These are phyloP conservation scores for Asterophora lycoperdoides DNA, from an alignment of 768 basidiomycete genomes.

Conservation along the genomic window DNA sequence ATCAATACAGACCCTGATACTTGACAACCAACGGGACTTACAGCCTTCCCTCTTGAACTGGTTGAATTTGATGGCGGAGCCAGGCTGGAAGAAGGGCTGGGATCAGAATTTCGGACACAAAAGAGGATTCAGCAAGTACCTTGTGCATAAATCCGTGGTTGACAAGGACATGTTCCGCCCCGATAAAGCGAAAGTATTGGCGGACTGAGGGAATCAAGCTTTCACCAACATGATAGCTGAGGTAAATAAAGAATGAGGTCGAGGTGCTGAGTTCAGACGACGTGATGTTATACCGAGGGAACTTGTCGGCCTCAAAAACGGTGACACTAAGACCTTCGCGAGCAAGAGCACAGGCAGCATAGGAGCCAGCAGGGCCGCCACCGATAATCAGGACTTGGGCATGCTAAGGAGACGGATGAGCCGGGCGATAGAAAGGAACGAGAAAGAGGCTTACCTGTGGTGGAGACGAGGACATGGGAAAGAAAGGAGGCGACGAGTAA, in stretches of 20 bases:
- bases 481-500: not conserved
- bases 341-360: slow-evolving; percentile 52
- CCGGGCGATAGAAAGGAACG: not conserved
- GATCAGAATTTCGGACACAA: not conserved
- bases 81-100: slow-evolving; percentile 35
- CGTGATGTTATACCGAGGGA: slow-evolving; percentile 38
- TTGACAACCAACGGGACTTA: slow-evolving; percentile 25
- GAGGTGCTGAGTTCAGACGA: not conserved
- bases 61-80: slow-evolving; percentile 61
- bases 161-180: slow-evolving; percentile 47
- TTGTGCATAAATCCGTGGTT: slow-evolving; percentile 49
- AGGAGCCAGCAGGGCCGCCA: slow-evolving; percentile 55
- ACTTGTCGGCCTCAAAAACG: slow-evolving; percentile 49
- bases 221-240: slow-evolving; percentile 56
- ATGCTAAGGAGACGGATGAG: slow-evolving; percentile 24
- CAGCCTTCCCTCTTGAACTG: slow-evolving; percentile 64
- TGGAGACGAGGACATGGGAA: slow-evolving; percentile 6
- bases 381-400: slow-evolving; percentile 43
- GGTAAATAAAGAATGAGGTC: not conserved
- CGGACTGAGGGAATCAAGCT: slow-evolving; percentile 57
- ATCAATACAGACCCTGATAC: too few species aligned
- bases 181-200: slow-evolving; percentile 57
- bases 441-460: slow-evolving; percentile 10
- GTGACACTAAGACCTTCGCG: slow-evolving; percentile 53
- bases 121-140: slow-evolving; percentile 25